Base-by-base conservation (phyloP, 768 basidiomycete genomes). In the Solioccasus polychromus region DNA sequence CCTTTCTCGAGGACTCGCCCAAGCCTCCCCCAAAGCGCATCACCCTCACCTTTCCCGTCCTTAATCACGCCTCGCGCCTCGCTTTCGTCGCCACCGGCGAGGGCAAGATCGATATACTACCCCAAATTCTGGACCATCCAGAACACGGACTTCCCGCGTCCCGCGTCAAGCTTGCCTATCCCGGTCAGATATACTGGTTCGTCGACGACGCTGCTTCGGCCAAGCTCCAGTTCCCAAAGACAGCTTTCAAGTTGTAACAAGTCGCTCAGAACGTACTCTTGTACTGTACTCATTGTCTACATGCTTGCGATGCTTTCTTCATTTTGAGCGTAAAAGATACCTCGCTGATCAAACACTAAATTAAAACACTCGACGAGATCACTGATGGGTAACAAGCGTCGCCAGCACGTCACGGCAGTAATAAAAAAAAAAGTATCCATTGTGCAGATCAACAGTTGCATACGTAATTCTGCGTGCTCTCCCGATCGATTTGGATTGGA, bases 401-500 rank as follows among this genome's bases (percentile, higher is more conserved):
- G 56, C 55, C 31, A 44, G 54, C 54, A 66, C 29, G 53, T 47
- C 47, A 60, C 51, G 50, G 31, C 55, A 51, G 53, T 42, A 47
- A 52, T 45, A 63, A 64, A 47, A 29, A n/a, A n/a, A n/a, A n/a
- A n/a, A n/a, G n/a, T n/a, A 54, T 57, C 55, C 62, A 52, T 52
- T 40, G 49, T 26, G 44, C 57, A 55, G 39, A 69, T 76, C 58
- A 94, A 71, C 94, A 97, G 63, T 81, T 92, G 78, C 94, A 97
- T 45, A 86, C 88, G 62, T 91, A 92, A 67, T 75, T 88, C 75
- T 94, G 92, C 44, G 86, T 83, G 63, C 78, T 87, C 71, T 96
- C 92, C 45, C 88, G 82, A 69, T 97, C 92, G 66, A 98, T 88
- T 67, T 92, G 86, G 68, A 99, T 98, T 14, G 95, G 95, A 68